These are phyloP conservation scores for Cunninghamia lanceolata DNA, from an alignment of 75 land plant genomes.

Conservation along the genomic window DNA sequence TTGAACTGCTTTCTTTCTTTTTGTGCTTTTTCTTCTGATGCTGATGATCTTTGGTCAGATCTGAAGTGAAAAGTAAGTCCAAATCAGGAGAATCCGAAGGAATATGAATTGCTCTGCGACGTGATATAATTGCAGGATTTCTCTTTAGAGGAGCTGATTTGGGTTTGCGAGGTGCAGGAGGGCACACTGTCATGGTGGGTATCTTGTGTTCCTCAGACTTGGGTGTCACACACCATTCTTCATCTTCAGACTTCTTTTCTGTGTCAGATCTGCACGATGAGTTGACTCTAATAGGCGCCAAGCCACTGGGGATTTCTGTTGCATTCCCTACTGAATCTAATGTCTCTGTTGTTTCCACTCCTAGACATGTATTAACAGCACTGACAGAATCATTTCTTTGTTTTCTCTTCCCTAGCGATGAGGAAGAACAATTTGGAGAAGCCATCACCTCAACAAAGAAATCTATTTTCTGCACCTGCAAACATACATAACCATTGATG, in stretches of 20 bases:
- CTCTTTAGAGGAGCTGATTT: background rate
- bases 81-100: background rate
- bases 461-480: background rate
- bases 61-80: background rate
- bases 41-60: background rate
- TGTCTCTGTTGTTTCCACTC: background rate
- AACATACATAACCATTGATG: background rate
- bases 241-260: background rate
- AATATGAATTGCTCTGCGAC: background rate
- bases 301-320: background rate
- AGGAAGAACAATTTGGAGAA: background rate
- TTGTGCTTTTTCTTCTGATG: background rate
- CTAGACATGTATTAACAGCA: background rate
- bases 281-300: background rate
- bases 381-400: background rate
- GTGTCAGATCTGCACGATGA: background rate
- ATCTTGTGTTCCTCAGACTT: slow-evolving; percentile 1
- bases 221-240: background rate
- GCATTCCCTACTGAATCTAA: background rate
- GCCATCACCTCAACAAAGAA: background rate
- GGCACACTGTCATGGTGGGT: background rate
- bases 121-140: background rate
- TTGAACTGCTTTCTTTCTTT: background rate
- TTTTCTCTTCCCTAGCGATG: background rate
- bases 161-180: background rate